Conservation (phyloP, 345 rosid genomes). For the Capsella bursapastoris region DNA sequence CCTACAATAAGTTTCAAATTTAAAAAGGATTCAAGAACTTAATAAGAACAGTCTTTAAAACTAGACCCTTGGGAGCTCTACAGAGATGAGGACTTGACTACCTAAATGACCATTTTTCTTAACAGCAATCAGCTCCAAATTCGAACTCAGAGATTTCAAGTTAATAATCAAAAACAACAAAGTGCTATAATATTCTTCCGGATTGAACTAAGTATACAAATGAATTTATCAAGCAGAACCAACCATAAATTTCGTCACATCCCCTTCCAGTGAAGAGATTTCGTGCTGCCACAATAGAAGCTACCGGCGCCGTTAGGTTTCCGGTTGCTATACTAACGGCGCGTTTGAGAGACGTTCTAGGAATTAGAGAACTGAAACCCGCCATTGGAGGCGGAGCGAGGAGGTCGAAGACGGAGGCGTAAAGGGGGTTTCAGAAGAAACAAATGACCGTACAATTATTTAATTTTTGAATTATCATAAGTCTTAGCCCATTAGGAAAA, state of each 20-base stretch:
- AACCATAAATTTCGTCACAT: conserved; percentile 22
- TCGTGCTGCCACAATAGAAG: background rate
- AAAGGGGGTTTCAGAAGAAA: conserved; percentile 1
- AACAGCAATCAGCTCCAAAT: conserved; percentile 6
- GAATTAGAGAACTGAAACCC: conserved; percentile 41
- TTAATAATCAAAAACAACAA: background rate
- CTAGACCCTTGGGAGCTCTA: background rate
- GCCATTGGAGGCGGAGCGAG: conserved; percentile 31
- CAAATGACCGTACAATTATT: background rate
- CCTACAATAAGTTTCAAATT: conserved; percentile 36
- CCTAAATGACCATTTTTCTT: background rate
- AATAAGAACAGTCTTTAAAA: background rate
- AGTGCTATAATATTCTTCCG: background rate
- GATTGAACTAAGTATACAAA: background rate
- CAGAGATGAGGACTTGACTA: background rate
- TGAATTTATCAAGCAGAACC: conserved; percentile 20
- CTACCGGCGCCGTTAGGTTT: conserved; percentile 2
- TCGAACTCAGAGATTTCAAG: conserved; percentile 1
- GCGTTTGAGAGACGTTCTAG: conserved; percentile 26
- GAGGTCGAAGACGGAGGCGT: conserved; percentile 19
- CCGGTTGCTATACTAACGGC: conserved; percentile 7
- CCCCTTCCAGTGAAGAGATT: conserved; percentile 21
- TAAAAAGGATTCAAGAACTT: background rate
- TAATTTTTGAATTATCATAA: background rate
- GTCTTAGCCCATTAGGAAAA: conserved; percentile 1